phyloP scores from a whole-genome alignment of 2,329 filamentous ascomycete genomes.

The Colletotrichum sp. region DNA sequence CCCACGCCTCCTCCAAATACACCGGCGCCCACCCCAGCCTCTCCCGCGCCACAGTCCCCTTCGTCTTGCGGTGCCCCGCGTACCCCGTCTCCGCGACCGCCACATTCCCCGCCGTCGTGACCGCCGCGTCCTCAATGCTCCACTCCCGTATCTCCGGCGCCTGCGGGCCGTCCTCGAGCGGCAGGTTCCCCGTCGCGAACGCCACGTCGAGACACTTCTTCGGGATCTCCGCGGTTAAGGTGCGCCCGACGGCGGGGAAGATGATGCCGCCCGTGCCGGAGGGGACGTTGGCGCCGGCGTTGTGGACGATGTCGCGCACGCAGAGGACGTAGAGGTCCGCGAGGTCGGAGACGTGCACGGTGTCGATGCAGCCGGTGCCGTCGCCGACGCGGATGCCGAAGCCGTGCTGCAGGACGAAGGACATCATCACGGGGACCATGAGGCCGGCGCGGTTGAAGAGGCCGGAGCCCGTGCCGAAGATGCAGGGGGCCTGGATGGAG shows the following conservation, averaged over 20 bases:
- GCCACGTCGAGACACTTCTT: conserved; percentile 13
- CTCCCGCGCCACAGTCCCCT: not conserved
- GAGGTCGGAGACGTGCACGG: conserved; percentile 23
- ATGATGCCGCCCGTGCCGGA: not conserved
- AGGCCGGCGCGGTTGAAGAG: conserved; percentile 19
- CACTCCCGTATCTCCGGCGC: conserved; percentile 3
- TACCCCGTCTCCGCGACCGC: conserved; percentile 17
- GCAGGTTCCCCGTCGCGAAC: conserved; percentile 19
- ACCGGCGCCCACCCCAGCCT: not conserved
- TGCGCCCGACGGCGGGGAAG: conserved; percentile 11
- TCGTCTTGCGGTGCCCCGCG: not conserved
- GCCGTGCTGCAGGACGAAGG: conserved; percentile 19
- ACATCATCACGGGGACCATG: conserved; percentile 23
- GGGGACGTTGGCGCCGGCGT: not conserved
- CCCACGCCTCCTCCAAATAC: not conserved
- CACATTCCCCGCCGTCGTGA: conserved; percentile 5
- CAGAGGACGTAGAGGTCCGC: conserved; percentile 23
- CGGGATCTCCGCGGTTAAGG: not conserved
- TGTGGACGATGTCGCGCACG: conserved; percentile 9
- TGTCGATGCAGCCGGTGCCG: conserved; percentile 17
- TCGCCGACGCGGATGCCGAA: conserved; percentile 22
- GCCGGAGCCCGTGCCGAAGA: conserved; percentile 20
- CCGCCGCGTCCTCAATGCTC: conserved; percentile 12
- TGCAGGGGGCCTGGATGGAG: conserved; percentile 21
- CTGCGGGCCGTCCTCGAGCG: not conserved